phyloP scores from a whole-genome alignment of 441 rosid species.

The Erodium moschatum region DNA sequence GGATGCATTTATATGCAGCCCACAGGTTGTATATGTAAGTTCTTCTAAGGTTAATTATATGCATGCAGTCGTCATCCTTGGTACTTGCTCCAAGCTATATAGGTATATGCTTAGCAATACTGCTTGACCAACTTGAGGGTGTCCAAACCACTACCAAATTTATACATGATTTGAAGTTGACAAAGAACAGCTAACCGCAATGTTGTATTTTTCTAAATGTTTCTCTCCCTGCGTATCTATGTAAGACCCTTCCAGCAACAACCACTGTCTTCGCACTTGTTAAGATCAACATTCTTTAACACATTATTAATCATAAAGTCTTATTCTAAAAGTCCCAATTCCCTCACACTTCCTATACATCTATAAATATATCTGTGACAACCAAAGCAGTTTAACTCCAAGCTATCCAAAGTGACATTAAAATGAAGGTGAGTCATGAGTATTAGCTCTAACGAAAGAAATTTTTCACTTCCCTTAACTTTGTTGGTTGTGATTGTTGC shows the following conservation, averaged over 20 bases:
- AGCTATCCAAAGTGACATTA: slow-evolving; percentile 27
- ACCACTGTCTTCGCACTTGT: slow-evolving; percentile 32
- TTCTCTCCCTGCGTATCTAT: slow-evolving; percentile 37
- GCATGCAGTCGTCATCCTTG: slow-evolving; percentile 6
- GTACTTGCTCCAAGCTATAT: slow-evolving; percentile 22
- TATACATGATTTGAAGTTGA: slow-evolving; percentile 57
- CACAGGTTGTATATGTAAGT: not conserved
- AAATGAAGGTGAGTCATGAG: slow-evolving; percentile 61
- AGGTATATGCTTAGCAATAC: slow-evolving; percentile 16
- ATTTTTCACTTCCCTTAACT: slow-evolving; percentile 23
- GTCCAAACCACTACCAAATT: slow-evolving; percentile 34
- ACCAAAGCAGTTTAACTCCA: slow-evolving; percentile 30
- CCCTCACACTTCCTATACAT: slow-evolving; percentile 22
- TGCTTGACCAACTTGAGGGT: slow-evolving; percentile 21
- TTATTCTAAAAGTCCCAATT: slow-evolving; percentile 28
- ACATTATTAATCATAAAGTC: slow-evolving; percentile 21
- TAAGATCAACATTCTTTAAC: slow-evolving; percentile 13
- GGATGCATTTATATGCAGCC: slow-evolving; percentile 13
- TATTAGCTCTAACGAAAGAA: slow-evolving; percentile 16
- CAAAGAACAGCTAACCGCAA: slow-evolving; percentile 55
- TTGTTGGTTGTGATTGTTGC: slow-evolving; percentile 35
- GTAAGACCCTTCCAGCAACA: slow-evolving; percentile 41
- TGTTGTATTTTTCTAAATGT: slow-evolving; percentile 68
- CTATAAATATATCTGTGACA: slow-evolving; percentile 26
- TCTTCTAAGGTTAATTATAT: not conserved